Conservation (phyloP, 495 filamentous ascomycete genomes). For the Extremus antarcticus region DNA sequence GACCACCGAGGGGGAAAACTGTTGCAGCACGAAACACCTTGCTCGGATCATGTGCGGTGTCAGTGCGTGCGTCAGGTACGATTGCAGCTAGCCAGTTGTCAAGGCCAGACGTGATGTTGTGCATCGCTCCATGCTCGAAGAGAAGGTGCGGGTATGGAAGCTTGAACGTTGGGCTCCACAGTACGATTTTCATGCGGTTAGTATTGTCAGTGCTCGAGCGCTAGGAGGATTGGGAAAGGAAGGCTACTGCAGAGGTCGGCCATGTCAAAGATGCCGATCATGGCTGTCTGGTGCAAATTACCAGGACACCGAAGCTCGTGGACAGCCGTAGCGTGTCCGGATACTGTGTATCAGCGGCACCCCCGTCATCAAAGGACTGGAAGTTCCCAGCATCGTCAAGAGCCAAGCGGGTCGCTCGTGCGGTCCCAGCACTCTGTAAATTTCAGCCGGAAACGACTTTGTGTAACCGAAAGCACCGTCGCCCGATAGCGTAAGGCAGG, state of each 20-base stretch:
- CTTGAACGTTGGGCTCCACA: constrained; percentile 5
- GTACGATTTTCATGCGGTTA: neutral
- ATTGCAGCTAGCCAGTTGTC: constrained; percentile 1
- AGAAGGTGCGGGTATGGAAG: constrained; percentile 1
- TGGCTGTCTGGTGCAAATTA: neutral
- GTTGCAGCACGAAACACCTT: neutral
- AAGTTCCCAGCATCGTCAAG: neutral
- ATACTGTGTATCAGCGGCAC: too few relatives aligned
- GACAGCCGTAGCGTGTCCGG: neutral
- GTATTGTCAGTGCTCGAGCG: constrained; percentile 6
- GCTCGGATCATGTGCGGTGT: constrained; percentile 8
- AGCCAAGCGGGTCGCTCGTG: neutral
- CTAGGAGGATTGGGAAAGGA: constrained; percentile 1
- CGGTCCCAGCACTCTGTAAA: neutral
- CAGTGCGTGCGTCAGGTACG: constrained; percentile 10
- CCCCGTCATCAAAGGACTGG: too few relatives aligned
- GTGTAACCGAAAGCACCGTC: constrained; percentile 1
- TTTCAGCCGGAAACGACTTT: neutral
- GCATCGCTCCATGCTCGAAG: constrained; percentile 12
- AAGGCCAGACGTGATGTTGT: constrained; percentile 14
- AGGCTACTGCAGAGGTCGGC: constrained; percentile 7
- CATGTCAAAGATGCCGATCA: constrained; percentile 1
- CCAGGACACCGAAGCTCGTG: neutral
- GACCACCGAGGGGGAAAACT: neutral
- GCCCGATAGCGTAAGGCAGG: constrained; percentile 3